Conservation (phyloP, 2,329 filamentous ascomycete species). For the Microdochium paspali region DNA sequence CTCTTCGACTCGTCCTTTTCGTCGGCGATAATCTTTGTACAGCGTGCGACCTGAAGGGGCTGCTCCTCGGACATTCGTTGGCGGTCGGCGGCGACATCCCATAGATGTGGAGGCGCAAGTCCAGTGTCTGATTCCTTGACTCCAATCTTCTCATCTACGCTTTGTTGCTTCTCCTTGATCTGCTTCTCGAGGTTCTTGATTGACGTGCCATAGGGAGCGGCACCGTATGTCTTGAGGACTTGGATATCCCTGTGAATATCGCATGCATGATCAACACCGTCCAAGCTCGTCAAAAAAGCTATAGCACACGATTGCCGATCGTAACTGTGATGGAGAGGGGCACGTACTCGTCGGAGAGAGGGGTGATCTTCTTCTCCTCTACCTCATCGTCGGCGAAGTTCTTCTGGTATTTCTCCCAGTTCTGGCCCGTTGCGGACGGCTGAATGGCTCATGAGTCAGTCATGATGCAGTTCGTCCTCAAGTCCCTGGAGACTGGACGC, state of each 20-base stretch:
- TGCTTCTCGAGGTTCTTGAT: slow-evolving; percentile 98
- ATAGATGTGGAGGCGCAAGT: slow-evolving; percentile 94
- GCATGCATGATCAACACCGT: slow-evolving; percentile 1
- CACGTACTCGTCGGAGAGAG: slow-evolving; percentile 86
- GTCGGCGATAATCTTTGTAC: slow-evolving; percentile 98
- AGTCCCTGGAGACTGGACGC: slow-evolving; percentile 4
- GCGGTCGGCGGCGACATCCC: slow-evolving; percentile 95
- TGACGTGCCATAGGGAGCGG: slow-evolving; percentile 85
- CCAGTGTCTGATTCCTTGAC: slow-evolving; percentile 97
- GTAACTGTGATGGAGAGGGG: slow-evolving; percentile 2
- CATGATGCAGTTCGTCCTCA: slow-evolving; percentile 3
- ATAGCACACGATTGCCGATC: slow-evolving; percentile 19
- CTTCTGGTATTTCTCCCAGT: slow-evolving; percentile 99
- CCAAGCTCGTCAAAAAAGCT: slow-evolving; percentile 7
- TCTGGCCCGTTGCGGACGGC: slow-evolving; percentile 88
- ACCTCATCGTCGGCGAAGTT: slow-evolving; percentile 93
- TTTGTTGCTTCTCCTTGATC: slow-evolving; percentile 98
- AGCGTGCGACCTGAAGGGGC: slow-evolving; percentile 90
- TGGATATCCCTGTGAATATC: slow-evolving; percentile 78
- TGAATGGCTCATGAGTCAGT: slow-evolving; percentile 30
- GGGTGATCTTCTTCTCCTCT: slow-evolving; percentile 99
- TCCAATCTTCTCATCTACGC: slow-evolving; percentile 97
- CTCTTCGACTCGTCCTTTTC: slow-evolving; percentile 94
- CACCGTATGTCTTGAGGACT: slow-evolving; percentile 97
- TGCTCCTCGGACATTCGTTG: slow-evolving; percentile 99